phyloP scores from a whole-genome alignment of 1,284 basidiomycete genomes.

The Marasmius sp. region DNA sequence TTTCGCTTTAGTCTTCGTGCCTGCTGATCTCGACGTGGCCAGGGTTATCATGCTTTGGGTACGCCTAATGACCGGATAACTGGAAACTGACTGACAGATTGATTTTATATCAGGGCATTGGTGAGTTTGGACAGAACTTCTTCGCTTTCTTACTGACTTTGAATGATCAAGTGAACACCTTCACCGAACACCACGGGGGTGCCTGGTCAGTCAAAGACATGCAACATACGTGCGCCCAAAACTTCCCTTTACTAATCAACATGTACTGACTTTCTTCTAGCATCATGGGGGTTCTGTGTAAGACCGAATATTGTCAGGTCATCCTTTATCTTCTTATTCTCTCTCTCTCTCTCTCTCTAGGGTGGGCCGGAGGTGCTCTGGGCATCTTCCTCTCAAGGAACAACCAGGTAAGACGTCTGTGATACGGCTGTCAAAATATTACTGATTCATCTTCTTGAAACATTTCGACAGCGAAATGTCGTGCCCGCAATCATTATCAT shows the following conservation, averaged over 20 bases:
- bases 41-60: slow-evolving; percentile 87
- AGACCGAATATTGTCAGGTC: slow-evolving; percentile 16
- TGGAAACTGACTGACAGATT: neutral
- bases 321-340: too few species aligned
- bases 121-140: slow-evolving; percentile 33
- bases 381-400: slow-evolving; percentile 86
- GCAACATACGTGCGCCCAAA: slow-evolving; percentile 79
- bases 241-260: neutral
- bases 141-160: neutral
- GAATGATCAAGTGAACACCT: slow-evolving; percentile 74
- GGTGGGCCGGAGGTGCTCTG: slow-evolving; percentile 91
- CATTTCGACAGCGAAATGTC: slow-evolving; percentile 61
- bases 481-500: slow-evolving; percentile 85
- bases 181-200: slow-evolving; percentile 86
- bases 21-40: slow-evolving; percentile 1
- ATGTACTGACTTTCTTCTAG: slow-evolving; percentile 24
- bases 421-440: neutral
- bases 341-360: slow-evolving; percentile 32
- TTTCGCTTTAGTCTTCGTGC: slow-evolving; percentile 4
- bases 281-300: slow-evolving; percentile 64
- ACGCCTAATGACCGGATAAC: slow-evolving; percentile 24
- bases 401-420: slow-evolving; percentile 49
- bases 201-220: slow-evolving; percentile 90
- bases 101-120: slow-evolving; percentile 49
- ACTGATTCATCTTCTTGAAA: slow-evolving; percentile 1